phyloP scores from a whole-genome alignment of 331 rosid species.

The Malus hybrid region DNA sequence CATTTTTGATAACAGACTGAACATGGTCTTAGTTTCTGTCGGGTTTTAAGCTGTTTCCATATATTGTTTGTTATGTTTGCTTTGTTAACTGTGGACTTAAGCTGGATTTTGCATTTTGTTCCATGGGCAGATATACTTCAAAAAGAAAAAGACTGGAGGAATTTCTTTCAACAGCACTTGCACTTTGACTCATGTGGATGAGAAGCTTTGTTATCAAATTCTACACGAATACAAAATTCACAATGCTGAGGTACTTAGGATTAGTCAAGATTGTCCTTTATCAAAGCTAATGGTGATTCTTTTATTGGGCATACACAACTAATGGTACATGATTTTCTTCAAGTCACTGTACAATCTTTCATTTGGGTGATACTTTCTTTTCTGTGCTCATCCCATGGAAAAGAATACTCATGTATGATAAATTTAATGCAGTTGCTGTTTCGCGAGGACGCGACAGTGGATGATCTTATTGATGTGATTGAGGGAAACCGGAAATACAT shows the following conservation, averaged over 20 bases:
- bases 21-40: neutral
- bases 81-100: conserved; percentile 8
- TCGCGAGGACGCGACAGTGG: conserved; percentile 98
- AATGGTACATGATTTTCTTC: neutral
- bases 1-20: neutral
- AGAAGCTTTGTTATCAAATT: conserved; percentile 97
- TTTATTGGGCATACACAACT: neutral
- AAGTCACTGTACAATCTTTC: neutral
- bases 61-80: neutral
- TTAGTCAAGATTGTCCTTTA: neutral
- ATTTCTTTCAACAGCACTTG: conserved; percentile 93
- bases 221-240: conserved; percentile 99
- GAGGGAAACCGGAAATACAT: conserved; percentile 99
- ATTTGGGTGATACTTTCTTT: neutral
- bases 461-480: conserved; percentile 95
- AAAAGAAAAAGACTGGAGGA: conserved; percentile 96
- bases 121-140: conserved; percentile 83
- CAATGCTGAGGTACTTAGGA: conserved; percentile 83
- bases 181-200: conserved; percentile 91
- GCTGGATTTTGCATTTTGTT: conserved; percentile 14
- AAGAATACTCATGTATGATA: neutral
- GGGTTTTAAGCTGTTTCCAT: neutral
- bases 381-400: neutral
- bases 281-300: neutral
- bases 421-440: conserved; percentile 64